These are phyloP conservation scores for Ceratocystis ficicola DNA, from an alignment of 2,329 filamentous ascomycete genomes.

Conservation along the genomic window DNA sequence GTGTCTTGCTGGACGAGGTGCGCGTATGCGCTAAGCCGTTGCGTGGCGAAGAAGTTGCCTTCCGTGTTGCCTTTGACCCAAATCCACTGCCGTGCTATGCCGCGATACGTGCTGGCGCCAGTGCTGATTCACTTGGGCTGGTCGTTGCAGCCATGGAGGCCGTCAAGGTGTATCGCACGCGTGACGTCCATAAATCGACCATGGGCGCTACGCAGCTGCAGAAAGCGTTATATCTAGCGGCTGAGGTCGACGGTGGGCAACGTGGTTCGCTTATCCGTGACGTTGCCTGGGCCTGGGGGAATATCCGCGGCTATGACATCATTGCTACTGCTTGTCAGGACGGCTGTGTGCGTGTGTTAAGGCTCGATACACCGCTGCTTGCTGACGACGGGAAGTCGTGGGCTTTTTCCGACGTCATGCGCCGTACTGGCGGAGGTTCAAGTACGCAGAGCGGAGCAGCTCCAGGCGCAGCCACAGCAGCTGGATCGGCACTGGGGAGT, in stretches of 20 bases:
- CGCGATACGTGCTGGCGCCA: constrained; percentile 67
- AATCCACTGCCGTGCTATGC: constrained; percentile 70
- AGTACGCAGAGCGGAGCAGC: neutral
- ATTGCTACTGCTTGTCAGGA: constrained; percentile 90
- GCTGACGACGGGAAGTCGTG: constrained; percentile 38
- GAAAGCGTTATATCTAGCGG: constrained; percentile 76
- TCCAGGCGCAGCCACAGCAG: constrained; percentile 28
- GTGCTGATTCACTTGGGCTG: constrained; percentile 63
- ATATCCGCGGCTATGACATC: constrained; percentile 78
- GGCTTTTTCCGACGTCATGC: constrained; percentile 35
- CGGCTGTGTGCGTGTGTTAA: constrained; percentile 78
- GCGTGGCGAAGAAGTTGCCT: constrained; percentile 75
- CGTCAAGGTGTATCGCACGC: constrained; percentile 72
- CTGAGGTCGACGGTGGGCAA: constrained; percentile 52
- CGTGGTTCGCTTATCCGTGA: constrained; percentile 62
- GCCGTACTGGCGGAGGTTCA: constrained; percentile 24
- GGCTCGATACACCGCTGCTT: constrained; percentile 51
- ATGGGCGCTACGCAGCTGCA: constrained; percentile 42
- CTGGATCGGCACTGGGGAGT: constrained; percentile 23
- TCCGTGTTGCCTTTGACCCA: constrained; percentile 77
- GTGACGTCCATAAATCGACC: constrained; percentile 40
- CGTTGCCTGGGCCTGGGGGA: constrained; percentile 84
- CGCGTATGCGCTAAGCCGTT: constrained; percentile 43
- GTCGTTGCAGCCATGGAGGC: constrained; percentile 77
- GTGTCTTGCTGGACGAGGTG: constrained; percentile 46